Conservation (phyloP, 2,329 filamentous ascomycete genomes). For the Fusarium multiceps region DNA sequence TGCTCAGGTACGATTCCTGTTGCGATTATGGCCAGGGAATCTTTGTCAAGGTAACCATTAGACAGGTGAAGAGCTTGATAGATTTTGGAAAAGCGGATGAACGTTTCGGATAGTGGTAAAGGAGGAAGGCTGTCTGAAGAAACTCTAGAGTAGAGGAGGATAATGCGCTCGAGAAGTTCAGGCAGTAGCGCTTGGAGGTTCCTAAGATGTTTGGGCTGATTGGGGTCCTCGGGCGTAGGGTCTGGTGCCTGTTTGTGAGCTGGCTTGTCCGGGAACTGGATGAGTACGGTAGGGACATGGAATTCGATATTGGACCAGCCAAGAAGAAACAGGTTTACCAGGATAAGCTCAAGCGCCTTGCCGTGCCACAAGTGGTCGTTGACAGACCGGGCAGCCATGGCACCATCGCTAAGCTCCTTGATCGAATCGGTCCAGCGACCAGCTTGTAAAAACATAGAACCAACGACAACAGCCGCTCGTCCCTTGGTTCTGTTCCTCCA, state of each 20-base stretch:
- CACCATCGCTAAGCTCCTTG: conserved; percentile 84
- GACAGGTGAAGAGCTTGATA: conserved; percentile 74
- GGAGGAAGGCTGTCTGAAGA: conserved; percentile 77
- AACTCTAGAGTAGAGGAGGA: conserved; percentile 78
- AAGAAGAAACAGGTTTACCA: conserved; percentile 84
- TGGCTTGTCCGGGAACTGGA: conserved; percentile 60
- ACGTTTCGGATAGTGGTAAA: conserved; percentile 76
- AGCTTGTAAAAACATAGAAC: conserved; percentile 86
- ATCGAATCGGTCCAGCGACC: conserved; percentile 92
- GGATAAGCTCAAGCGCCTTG: conserved; percentile 89
- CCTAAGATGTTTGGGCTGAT: conserved; percentile 65
- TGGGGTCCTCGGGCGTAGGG: conserved; percentile 50
- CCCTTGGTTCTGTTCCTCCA: conserved; percentile 84
- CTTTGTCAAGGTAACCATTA: conserved; percentile 70
- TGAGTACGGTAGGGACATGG: conserved; percentile 71
- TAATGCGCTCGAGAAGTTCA: conserved; percentile 79
- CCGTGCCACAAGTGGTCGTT: conserved; percentile 98
- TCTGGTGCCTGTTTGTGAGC: conserved; percentile 50
- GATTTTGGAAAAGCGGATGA: conserved; percentile 78
- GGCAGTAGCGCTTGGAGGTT: conserved; percentile 71
- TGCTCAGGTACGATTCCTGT: conserved; percentile 67
- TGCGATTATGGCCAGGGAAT: conserved; percentile 73
- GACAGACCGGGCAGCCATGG: conserved; percentile 77
- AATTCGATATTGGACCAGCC: conserved; percentile 89
- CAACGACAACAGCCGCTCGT: conserved; percentile 81